phyloP scores from a whole-genome alignment of 352 stramenopile genomes.

The Pythium oligandrum region DNA sequence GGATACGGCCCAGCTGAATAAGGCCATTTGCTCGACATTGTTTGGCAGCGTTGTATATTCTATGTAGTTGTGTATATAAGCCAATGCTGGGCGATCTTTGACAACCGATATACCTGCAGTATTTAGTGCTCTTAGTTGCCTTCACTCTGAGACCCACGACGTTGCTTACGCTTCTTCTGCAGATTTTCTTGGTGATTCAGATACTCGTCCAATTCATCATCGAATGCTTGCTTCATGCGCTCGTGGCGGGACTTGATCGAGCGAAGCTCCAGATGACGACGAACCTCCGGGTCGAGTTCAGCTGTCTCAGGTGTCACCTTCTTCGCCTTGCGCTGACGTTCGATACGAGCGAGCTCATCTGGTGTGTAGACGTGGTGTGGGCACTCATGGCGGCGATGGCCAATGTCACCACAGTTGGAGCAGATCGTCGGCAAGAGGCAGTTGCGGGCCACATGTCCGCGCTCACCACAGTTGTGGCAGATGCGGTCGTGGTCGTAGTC shows the following conservation, averaged over 20 bases:
- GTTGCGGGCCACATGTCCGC: constrained; percentile 56
- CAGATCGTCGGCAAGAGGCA: constrained; percentile 75
- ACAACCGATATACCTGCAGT: too few relatives aligned
- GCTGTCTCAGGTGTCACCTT: constrained; percentile 6
- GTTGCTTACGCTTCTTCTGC: constrained; percentile 8
- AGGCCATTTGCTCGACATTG: too few relatives aligned
- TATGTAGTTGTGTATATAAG: constrained; percentile 6
- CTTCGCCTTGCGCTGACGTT: constrained; percentile 8
- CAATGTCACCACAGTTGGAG: constrained; percentile 70
- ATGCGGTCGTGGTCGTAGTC: constrained; percentile 54
- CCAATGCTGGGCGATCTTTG: too few relatives aligned
- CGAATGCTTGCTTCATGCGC: constrained; percentile 49
- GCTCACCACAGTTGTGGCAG: constrained; percentile 76
- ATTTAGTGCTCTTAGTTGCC: too few relatives aligned
- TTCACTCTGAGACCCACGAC: too few relatives aligned
- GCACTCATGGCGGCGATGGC: constrained; percentile 50
- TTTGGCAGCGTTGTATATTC: background rate
- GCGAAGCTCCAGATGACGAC: constrained; percentile 25
- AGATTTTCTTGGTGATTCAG: constrained; percentile 19
- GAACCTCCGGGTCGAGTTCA: background rate
- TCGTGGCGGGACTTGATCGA: constrained; percentile 38
- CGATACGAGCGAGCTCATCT: constrained; percentile 23
- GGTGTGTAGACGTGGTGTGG: constrained; percentile 24
- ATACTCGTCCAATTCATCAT: constrained; percentile 63
- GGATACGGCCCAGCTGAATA: constrained; percentile 73